phyloP scores from a whole-genome alignment of 2,329 filamentous ascomycete species.

The Chrysoporthe austroafricana region DNA sequence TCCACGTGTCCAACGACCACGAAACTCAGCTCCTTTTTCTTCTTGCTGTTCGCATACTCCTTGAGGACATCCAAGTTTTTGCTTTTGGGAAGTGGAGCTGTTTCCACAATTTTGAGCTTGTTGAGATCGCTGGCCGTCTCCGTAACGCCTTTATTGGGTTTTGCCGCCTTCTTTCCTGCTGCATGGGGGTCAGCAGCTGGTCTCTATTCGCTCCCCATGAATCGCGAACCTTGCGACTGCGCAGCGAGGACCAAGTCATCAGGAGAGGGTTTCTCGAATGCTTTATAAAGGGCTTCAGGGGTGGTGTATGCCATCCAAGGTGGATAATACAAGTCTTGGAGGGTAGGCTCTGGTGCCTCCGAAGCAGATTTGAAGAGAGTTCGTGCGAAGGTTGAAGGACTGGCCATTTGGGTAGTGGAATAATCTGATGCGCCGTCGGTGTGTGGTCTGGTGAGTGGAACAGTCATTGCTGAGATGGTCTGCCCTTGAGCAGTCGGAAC shows the following conservation, averaged over 20 bases:
- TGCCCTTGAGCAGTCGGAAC: background rate
- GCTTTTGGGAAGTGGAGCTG: constrained; percentile 61
- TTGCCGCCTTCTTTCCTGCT: constrained; percentile 55
- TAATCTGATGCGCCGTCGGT: constrained; percentile 11
- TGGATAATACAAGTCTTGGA: constrained; percentile 44
- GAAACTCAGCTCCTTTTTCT: constrained; percentile 85
- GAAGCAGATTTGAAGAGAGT: constrained; percentile 52
- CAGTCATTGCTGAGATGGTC: background rate
- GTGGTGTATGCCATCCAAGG: constrained; percentile 54
- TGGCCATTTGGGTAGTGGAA: constrained; percentile 24
- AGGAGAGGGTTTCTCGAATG: constrained; percentile 85
- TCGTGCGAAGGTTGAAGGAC: constrained; percentile 61
- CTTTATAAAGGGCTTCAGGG: constrained; percentile 53
- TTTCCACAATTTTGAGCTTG: constrained; percentile 50
- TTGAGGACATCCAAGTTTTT: constrained; percentile 85
- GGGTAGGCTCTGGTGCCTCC: constrained; percentile 29
- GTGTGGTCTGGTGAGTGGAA: background rate
- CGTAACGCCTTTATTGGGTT: constrained; percentile 40
- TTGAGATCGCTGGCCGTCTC: constrained; percentile 43
- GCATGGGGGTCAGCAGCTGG: constrained; percentile 55
- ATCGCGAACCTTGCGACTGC: constrained; percentile 84
- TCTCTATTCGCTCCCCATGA: constrained; percentile 53
- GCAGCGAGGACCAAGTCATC: constrained; percentile 88
- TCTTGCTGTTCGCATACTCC: constrained; percentile 75
- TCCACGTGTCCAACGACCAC: constrained; percentile 98